Evolutionary conservation across 169 alveolate species (phyloP), one percentile per base, ranked within the genome.

Genomic region (Prorocentrum cordatum): DNA sequence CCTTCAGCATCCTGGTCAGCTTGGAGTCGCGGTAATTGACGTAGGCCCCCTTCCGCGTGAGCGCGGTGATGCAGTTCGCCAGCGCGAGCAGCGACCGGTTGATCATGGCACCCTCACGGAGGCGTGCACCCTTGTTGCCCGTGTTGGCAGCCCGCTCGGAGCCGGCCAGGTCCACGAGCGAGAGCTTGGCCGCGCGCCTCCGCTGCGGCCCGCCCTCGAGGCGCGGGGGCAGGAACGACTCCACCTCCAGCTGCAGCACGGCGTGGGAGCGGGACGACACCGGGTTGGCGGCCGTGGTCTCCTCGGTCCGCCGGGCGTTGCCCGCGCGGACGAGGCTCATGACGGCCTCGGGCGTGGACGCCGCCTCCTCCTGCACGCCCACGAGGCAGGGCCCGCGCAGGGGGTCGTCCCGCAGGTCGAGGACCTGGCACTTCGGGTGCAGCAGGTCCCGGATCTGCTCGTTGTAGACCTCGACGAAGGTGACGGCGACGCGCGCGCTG

Each of bases 11-110:
- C 91, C 98, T 96, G 10, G 99, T 98, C 84, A 98, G 94, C 93
- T 98, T 97, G 64, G 98, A 95, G 89, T 98, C 99, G 90, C 99
- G 93, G 90, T 96, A 98, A 83, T 98, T 98, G 35, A 98, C 98
- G 88, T 42, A 42, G n/a, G 54, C 54, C 54, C 54, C 54, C 54
- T 42, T 42, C n/a, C 54, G 54, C 9, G 54, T 97, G 10, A 98
- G 92, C 39, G 98, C 96, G 92, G 96, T 98, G 71, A 98, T 98
- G 90, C 99, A 98, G 94, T 98, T 98, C 45, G 99, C 98, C 67
- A 98, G 93, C 35, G 99, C 99, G 79, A 98, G 94, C 67, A 97
- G 94, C 29, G 99, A 96, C 73, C 96, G 96, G 93, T 98, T 98
- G 67, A 98, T 98, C 91, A 96, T 96, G 6, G 98, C 96, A 29